Evolutionary conservation across 441 rosid species (phyloP).

Genomic region (Pelargonium citronellum): DNA sequence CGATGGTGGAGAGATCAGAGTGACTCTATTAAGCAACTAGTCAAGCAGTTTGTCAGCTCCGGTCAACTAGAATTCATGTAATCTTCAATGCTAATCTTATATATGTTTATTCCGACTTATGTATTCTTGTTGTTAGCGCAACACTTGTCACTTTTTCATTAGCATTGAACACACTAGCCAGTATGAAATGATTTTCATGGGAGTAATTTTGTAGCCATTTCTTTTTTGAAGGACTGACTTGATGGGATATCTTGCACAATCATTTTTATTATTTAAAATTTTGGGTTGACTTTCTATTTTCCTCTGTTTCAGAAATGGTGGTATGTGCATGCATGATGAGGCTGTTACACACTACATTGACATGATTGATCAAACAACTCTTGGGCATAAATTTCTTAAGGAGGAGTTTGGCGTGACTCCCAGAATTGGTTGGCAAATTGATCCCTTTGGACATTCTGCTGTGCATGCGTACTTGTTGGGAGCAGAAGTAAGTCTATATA

Average conservation of each 20-base stretch:
- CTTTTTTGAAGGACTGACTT: neutral
- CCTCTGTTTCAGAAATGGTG: conserved; percentile 67
- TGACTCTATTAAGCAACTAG: conserved; percentile 46
- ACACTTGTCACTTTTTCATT: neutral
- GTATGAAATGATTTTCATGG: neutral
- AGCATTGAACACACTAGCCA: neutral
- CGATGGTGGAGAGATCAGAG: conserved; percentile 98
- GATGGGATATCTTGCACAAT: neutral
- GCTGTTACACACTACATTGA: conserved; percentile 91
- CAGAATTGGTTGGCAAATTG: conserved; percentile 99
- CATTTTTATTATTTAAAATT: neutral
- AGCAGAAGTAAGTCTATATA: conserved; percentile 49
- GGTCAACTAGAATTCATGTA: conserved; percentile 99
- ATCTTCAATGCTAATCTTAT: neutral
- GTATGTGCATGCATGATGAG: conserved; percentile 99
- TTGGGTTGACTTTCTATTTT: neutral
- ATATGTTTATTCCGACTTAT: neutral
- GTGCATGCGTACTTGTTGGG: conserved; percentile 96
- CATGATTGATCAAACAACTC: conserved; percentile 98
- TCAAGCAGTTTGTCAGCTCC: conserved; percentile 58
- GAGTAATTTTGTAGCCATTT: neutral
- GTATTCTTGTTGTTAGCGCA: neutral
- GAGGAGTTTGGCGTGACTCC: conserved; percentile 83
- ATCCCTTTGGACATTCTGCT: conserved; percentile 99
- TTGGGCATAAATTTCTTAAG: conserved; percentile 78